Base-by-base conservation (phyloP, 2,329 filamentous ascomycete species). In the Diplodia sapinea region DNA sequence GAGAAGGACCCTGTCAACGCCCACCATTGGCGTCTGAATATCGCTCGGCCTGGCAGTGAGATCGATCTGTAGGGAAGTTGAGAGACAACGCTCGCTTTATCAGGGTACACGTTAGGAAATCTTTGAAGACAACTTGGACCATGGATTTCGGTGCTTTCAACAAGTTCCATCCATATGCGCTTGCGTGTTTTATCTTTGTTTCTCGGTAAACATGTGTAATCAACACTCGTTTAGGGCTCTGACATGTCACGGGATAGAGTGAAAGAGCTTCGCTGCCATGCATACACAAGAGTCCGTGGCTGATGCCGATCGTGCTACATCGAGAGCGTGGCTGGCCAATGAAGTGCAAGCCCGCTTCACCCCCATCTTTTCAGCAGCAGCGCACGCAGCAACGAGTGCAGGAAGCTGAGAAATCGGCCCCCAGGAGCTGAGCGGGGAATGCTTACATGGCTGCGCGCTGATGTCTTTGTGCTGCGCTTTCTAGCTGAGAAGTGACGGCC, bases 21-120 rank as follows among this genome's bases (percentile, higher is more conserved):
- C 50, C 82, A 83, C 68, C 81, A 82, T 69, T 84, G 82, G 81
- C 76, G 81, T 29, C 73, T 73, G 2, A 79, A 82, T 65, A 66
- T 83, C 59, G 81, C 81, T 17, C 74, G 82, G 11, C 81, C 81
- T 8, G 75, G 76, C 0, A 69, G 68, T 4, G 70, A 76, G 6
- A 82, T 84, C 66, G 81, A 83, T 64, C 70, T 81, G 68, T 70
- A 40, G 69, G 23, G 38, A 4, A 15, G 33, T 2, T 7, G 12
- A 13, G 5, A 26, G 29, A 1, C 55, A 15, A 33, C 8, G 31
- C 8, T 9, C 6, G 6, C 7, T 33, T 33, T 33, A 7, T 33
- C 31, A 33, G 8, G 31, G 31, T 7, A 9, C 6, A 4, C 31
- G 31, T 1, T 9, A 33, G 1, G 8, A 33, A 7, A 9, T 33